phyloP scores from a whole-genome alignment of 495 filamentous ascomycete genomes.

The Schizothecium vesticola region DNA sequence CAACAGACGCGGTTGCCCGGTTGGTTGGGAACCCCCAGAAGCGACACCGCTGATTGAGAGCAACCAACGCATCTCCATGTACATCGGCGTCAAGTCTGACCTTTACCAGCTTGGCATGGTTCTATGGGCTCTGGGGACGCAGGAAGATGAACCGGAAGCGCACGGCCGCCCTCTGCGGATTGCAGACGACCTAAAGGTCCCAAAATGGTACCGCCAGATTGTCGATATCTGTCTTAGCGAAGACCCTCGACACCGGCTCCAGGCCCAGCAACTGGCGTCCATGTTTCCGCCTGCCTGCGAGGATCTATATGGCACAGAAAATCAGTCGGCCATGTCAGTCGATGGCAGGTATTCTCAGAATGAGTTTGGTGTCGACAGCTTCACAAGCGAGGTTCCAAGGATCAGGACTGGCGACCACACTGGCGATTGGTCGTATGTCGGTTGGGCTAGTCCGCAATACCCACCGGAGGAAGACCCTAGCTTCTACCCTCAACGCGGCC shows the following conservation, averaged over 20 bases:
- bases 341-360: slow-evolving; percentile 30
- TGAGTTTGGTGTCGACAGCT: slow-evolving; percentile 28
- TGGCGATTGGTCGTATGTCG: slow-evolving; percentile 30
- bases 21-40: slow-evolving; percentile 97
- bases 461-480: slow-evolving; percentile 27
- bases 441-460: slow-evolving; percentile 10
- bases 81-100: slow-evolving; percentile 97
- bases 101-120: slow-evolving; percentile 96
- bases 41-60: slow-evolving; percentile 80
- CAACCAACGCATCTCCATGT: slow-evolving; percentile 93
- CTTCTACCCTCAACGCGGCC: slow-evolving; percentile 39
- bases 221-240: slow-evolving; percentile 42
- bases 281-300: slow-evolving; percentile 35
- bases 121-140: slow-evolving; percentile 82
- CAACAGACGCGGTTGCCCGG: slow-evolving; percentile 90
- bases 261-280: slow-evolving; percentile 37
- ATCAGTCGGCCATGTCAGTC: slow-evolving; percentile 27
- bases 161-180: slow-evolving; percentile 63
- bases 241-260: slow-evolving; percentile 38
- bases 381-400: slow-evolving; percentile 21
- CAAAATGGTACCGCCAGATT: slow-evolving; percentile 40
- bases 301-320: slow-evolving; percentile 19
- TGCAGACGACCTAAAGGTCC: slow-evolving; percentile 34
- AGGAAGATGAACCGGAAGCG: slow-evolving; percentile 84
- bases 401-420: slow-evolving; percentile 29